phyloP scores from a whole-genome alignment of 2,329 filamentous ascomycete species.

The Colletotrichum lindemuthianum region DNA sequence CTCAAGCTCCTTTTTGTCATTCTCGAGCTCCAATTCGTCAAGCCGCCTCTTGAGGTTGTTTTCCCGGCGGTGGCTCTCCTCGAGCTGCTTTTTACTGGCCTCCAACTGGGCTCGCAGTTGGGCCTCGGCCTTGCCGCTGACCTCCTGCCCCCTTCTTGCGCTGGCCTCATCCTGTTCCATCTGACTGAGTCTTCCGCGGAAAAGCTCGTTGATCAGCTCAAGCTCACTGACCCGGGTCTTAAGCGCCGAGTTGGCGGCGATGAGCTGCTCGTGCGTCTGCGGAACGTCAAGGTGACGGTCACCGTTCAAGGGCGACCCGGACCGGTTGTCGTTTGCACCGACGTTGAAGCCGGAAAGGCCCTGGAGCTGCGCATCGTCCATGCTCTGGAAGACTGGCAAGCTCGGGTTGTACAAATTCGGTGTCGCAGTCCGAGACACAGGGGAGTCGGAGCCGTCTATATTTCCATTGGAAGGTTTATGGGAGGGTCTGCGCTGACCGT shows the following conservation, averaged over 20 bases:
- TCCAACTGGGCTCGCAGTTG: conserved; percentile 68
- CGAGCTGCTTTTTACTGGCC: conserved; percentile 65
- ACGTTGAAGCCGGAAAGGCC: conserved; percentile 61
- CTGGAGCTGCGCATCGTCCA: conserved; percentile 77
- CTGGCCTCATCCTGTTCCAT: conserved; percentile 80
- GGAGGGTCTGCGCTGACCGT: conserved; percentile 68
- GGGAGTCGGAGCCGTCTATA: conserved; percentile 79
- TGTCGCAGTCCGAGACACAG: conserved; percentile 82
- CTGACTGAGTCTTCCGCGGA: conserved; percentile 79
- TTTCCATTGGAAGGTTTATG: conserved; percentile 79
- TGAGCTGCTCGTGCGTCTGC: conserved; percentile 82
- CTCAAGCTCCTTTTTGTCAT: conserved; percentile 68
- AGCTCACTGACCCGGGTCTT: conserved; percentile 96
- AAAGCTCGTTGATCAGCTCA: conserved; percentile 91
- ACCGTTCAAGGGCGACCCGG: conserved; percentile 60
- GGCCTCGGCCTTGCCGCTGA: conserved; percentile 64
- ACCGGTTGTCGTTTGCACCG: conserved; percentile 63
- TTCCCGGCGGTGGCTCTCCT: conserved; percentile 81
- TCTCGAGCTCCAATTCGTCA: conserved; percentile 63
- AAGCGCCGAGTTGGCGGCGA: conserved; percentile 84
- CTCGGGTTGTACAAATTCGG: conserved; percentile 80
- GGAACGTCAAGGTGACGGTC: conserved; percentile 75
- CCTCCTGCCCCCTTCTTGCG: conserved; percentile 68
- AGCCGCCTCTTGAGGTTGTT: conserved; percentile 83
- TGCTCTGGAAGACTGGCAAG: conserved; percentile 82